Conservation (phyloP, 306 rosid species). For the Quercus gilva region DNA sequence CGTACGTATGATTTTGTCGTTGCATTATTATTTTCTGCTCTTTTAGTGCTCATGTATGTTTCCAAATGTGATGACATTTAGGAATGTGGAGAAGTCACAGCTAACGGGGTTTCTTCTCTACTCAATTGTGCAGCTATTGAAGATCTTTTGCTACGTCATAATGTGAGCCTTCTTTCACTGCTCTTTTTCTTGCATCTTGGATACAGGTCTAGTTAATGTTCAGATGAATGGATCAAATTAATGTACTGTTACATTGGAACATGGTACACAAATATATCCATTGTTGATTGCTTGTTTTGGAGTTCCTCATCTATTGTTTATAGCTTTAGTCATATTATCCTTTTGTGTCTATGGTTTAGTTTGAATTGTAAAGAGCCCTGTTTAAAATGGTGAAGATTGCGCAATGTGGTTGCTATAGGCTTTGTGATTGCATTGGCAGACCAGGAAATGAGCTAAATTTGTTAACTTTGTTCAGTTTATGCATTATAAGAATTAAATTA, state of each 20-base stretch:
- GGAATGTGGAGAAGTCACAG: conserved; percentile 81
- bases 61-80: conserved; percentile 28
- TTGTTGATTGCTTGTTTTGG: conserved; percentile 6
- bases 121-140: conserved; percentile 72
- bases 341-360: conserved; percentile 1
- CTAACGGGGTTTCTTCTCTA: conserved; percentile 63
- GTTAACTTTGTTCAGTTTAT: background rate
- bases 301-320: conserved; percentile 4
- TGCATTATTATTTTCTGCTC: background rate
- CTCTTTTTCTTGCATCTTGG: background rate
- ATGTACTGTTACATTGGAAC: background rate
- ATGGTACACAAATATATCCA: conserved; percentile 5
- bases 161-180: conserved; percentile 45
- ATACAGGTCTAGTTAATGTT: background rate
- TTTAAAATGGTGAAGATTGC: conserved; percentile 6
- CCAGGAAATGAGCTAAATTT: background rate
- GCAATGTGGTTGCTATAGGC: background rate
- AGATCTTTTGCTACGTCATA: conserved; percentile 80
- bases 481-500: too few species aligned
- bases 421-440: background rate
- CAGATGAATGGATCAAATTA: background rate
- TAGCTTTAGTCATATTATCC: conserved; percentile 13
- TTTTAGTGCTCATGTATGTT: conserved; percentile 8
- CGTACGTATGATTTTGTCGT: background rate
- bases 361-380: conserved; percentile 11